These are phyloP conservation scores for Potentilla sterilis DNA, from an alignment of 306 rosid species.

Conservation along the genomic window DNA sequence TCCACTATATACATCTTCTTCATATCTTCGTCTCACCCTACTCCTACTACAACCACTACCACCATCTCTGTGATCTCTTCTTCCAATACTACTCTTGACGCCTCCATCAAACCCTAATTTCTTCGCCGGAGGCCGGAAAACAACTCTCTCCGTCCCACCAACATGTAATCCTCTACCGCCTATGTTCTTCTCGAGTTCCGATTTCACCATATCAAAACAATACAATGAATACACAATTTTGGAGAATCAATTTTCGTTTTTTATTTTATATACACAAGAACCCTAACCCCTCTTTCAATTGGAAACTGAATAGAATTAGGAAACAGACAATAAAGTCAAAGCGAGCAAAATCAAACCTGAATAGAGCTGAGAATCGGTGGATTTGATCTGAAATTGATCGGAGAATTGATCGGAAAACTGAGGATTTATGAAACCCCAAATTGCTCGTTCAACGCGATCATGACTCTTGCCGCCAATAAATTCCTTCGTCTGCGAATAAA, in stretches of 20 bases:
- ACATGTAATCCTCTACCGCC: conserved; percentile 54
- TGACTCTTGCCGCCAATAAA: neutral
- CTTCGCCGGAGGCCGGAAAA: conserved; percentile 55
- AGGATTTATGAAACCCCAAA: neutral
- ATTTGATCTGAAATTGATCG: neutral
- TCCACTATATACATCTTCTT: conserved; percentile 40
- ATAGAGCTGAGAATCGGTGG: neutral
- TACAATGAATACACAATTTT: neutral
- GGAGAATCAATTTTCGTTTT: neutral
- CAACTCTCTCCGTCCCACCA: conserved; percentile 69
- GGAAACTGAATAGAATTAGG: neutral
- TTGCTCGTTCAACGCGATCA: neutral
- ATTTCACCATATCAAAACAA: conserved; percentile 19
- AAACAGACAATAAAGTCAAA: neutral
- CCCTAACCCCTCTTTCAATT: neutral
- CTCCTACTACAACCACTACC: neutral
- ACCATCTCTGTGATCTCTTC: conserved; percentile 48
- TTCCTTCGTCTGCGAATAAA: neutral
- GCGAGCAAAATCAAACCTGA: neutral
- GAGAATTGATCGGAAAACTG: neutral
- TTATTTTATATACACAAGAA: neutral
- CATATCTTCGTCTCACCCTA: conserved; percentile 29
- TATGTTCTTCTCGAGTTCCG: conserved; percentile 50
- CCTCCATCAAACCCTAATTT: conserved; percentile 62
- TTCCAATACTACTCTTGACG: conserved; percentile 23